phyloP scores from a whole-genome alignment of 345 rosid species.

The Hibiscus tridactylites region DNA sequence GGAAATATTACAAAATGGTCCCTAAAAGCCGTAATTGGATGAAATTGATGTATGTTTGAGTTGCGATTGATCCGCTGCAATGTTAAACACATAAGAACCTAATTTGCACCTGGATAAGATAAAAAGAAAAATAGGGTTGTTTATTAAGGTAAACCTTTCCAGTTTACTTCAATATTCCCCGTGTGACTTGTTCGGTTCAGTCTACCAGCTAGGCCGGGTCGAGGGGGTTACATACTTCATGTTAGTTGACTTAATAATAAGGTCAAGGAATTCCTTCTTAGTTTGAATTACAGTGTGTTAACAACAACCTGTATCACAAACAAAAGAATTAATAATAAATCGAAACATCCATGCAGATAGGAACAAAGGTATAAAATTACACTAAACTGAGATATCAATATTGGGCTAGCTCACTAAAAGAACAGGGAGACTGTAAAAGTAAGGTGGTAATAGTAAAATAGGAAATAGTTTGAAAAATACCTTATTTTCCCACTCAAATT shows the following conservation, averaged over 20 bases:
- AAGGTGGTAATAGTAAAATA: not conserved
- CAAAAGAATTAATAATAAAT: not conserved
- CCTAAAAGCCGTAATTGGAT: too few species aligned
- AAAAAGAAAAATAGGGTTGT: too few species aligned
- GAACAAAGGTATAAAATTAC: not conserved
- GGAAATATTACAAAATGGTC: too few species aligned
- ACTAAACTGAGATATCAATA: not conserved
- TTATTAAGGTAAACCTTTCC: too few species aligned
- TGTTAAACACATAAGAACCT: too few species aligned
- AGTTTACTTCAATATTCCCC: too few species aligned
- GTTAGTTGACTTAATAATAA: slow-evolving; percentile 57
- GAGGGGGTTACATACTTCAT: slow-evolving; percentile 31
- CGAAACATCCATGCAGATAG: not conserved
- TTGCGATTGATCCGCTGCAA: too few species aligned
- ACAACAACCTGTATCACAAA: slow-evolving; percentile 54
- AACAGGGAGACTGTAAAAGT: not conserved
- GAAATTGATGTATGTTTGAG: too few species aligned
- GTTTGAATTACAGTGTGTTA: slow-evolving; percentile 47
- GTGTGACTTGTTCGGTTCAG: too few species aligned
- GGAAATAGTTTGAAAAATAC: not conserved
- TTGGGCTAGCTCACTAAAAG: not conserved
- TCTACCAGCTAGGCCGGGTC: slow-evolving; percentile 31
- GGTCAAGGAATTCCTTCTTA: slow-evolving; percentile 36
- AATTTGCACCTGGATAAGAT: too few species aligned
- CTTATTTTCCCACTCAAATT: slow-evolving; percentile 82